Conservation (phyloP, 345 rosid genomes). For the Brassica nigra region DNA sequence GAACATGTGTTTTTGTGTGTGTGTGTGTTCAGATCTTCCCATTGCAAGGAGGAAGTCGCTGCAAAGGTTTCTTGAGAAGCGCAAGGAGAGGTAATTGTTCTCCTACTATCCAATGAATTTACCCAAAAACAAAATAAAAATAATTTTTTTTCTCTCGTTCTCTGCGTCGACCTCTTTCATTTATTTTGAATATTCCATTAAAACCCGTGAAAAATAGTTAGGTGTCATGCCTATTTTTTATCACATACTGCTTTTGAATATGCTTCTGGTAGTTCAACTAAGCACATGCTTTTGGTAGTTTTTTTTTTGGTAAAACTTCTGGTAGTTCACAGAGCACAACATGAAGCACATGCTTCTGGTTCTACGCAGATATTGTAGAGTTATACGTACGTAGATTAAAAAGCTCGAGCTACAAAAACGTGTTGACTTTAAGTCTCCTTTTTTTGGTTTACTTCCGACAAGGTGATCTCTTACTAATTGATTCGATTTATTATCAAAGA, state of each 20-base stretch:
- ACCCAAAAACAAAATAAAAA: background rate
- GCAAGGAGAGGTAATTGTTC: conserved; percentile 75
- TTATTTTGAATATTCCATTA: background rate
- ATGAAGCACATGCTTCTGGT: conserved; percentile 10
- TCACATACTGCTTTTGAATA: background rate
- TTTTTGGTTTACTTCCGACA: background rate
- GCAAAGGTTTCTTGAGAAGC: conserved; percentile 85
- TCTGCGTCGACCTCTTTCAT: background rate
- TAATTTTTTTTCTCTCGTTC: background rate
- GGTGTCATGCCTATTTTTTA: background rate
- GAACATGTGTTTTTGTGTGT: background rate
- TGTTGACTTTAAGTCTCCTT: conserved; percentile 10
- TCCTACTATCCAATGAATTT: conserved; percentile 23
- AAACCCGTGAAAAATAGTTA: background rate
- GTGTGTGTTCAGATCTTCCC: conserved; percentile 61
- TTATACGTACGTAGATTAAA: background rate
- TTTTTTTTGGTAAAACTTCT: background rate
- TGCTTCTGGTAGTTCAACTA: conserved; percentile 18
- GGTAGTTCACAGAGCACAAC: background rate
- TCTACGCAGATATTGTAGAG: conserved; percentile 12
- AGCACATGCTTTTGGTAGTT: background rate
- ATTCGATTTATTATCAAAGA: background rate
- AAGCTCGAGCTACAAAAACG: conserved; percentile 3
- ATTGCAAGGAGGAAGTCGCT: conserved; percentile 69
- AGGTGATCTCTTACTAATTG: background rate